A percentile compares a stretch with the other conserved stretches of the same genome.
These are phyloP conservation scores for Saccharomycopsis babjevae DNA, from an alignment of 805 yeast species.

Conservation along the genomic window DNA sequence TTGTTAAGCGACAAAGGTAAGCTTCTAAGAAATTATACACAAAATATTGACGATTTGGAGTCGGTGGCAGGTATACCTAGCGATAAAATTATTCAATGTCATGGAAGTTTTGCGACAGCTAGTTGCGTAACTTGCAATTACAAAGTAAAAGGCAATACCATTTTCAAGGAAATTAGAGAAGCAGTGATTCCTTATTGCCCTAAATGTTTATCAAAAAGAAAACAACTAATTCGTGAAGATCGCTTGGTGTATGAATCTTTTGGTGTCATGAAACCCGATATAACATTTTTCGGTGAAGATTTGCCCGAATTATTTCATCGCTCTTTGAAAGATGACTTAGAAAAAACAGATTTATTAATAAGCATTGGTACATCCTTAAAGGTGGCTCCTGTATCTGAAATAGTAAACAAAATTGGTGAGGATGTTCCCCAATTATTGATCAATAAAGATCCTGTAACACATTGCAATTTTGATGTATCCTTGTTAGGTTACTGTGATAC, in stretches of 20 bases:
- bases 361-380: conserved; percentile 87
- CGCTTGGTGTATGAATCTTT: conserved; percentile 29
- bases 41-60: conserved; percentile 83
- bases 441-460: conserved; percentile 65
- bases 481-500: conserved; percentile 79
- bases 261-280: conserved; percentile 89
- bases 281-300: conserved; percentile 83
- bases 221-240: conserved; percentile 23
- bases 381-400: conserved; percentile 86
- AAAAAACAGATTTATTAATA: conserved; percentile 64
- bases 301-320: conserved; percentile 63
- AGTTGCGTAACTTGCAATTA: conserved; percentile 70
- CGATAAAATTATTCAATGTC: conserved; percentile 75
- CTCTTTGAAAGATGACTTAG: conserved; percentile 46
- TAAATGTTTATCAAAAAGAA: conserved; percentile 41
- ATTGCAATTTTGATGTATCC: conserved; percentile 69
- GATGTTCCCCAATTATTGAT: conserved; percentile 75
- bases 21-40: conserved; percentile 76
- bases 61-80: conserved; percentile 62
- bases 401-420: conserved; percentile 63
- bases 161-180: conserved; percentile 49
- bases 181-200: conserved; percentile 67
- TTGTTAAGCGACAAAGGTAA: conserved; percentile 67
- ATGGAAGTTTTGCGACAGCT: conserved; percentile 86
- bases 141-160: conserved; percentile 52